Base-by-base conservation (phyloP, 331 rosid species). In the Acacia concinna region DNA sequence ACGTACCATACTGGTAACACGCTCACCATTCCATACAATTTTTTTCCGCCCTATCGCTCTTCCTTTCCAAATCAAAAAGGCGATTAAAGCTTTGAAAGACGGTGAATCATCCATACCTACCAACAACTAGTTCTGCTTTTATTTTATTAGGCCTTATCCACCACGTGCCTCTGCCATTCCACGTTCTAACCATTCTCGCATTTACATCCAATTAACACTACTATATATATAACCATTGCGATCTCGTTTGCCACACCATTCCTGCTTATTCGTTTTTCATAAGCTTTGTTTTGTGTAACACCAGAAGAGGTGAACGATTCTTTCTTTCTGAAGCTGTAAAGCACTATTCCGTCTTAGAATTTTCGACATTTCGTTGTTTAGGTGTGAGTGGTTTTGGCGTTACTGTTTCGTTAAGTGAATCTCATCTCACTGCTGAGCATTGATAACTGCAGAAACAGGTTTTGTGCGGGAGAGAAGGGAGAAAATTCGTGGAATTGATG, bases 101-200 rank as follows among this genome's bases (percentile, higher is more conserved):
- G 72, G 41, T 23, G 35, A 32, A 66, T 54, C 56, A 23, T 56
- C 17, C 46, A 34, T 66, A 23, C 6, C 1, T 38, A 23, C 43
- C 20, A 34, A 2, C 2, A 69, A 68, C 34, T 21, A 68, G 12
- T 40, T 17, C 11, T 20, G 20, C 47, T 65, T 20, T 54, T 21
- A 44, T 47, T 68, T 74, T 27, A 75, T 40, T 38, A 21, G 18
- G 30, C 68, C 37, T 23, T 20, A 31, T 73, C 13, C 56, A 73
- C 52, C 94, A 88, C 84, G 90, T 86, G 83, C 78, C 46, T 80
- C 88, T 84, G 82, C 78, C 41, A 14, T 6, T 73, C 79, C 47
- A 43, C 78, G 71, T 79, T 74, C 70, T 77, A 69, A 63, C 44
- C 65, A 71, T 13, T 12, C 78, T 65, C 81, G 80, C 80, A 47